Conservation (phyloP, 306 rosid species). For the Cucumis melo region DNA sequence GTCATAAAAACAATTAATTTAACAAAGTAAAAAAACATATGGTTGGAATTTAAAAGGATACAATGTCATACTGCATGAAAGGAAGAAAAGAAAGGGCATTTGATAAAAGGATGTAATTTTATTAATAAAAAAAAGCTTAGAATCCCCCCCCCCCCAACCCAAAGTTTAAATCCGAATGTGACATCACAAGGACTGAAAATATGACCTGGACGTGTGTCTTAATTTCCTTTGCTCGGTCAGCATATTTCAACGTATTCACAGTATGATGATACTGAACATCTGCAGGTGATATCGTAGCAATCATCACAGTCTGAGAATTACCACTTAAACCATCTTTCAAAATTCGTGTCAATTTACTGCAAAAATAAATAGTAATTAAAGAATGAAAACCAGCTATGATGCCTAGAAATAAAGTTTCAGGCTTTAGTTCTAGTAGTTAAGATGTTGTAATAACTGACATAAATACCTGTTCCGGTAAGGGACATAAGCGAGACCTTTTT, state of each 20-base stretch:
- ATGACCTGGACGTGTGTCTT: constrained; percentile 55
- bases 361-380: constrained; percentile 6
- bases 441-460: not conserved
- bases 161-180: not conserved
- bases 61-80: not conserved
- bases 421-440: not conserved
- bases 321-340: constrained; percentile 59
- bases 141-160: not conserved
- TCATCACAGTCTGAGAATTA: constrained; percentile 54
- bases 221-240: constrained; percentile 59
- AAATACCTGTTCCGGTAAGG: constrained; percentile 52
- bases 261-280: constrained; percentile 51
- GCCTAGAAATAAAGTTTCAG: not conserved
- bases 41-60: not conserved
- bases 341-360: constrained; percentile 56
- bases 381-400: constrained; percentile 9
- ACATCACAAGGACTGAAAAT: not conserved
- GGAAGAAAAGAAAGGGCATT: not conserved
- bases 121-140: not conserved
- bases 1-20: not conserved
- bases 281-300: constrained; percentile 43
- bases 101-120: not conserved
- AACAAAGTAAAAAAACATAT: not conserved
- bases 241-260: constrained; percentile 50
- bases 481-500: constrained; percentile 58